Base-by-base conservation (phyloP, 108 stramenopile species). In the Nitzschia sp. region DNA sequence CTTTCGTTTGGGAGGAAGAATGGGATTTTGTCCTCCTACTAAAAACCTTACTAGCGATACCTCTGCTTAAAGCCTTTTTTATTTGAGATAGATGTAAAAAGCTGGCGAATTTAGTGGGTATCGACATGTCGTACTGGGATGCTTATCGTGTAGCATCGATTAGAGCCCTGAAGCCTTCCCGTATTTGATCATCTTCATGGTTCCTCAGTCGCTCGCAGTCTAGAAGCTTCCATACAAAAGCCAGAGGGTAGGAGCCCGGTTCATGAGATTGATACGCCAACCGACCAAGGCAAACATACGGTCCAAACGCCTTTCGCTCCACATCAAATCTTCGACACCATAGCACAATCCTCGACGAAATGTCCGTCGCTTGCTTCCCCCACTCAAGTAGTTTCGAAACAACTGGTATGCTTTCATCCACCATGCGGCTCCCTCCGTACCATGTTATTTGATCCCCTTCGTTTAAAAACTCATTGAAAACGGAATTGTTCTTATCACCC, bases 361-460 rank as follows among this genome's bases (percentile, higher is more conserved):
- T 21, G 27, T 38, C 24, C 26, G 78, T 27, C 46, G 63, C 60
- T n/a, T 54, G 70, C 63, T 73, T 54, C 23, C 76, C 87, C 78
- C 72, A 28, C n/a, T 60, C 61, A 42, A 92, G 35, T 8, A 93
- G 72, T 48, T 66, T 76, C 36, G 79, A 80, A 78, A 94, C 85
- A 5, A 83, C 68, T 8, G 75, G 75, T n/a, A n/a, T n/a, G 9
- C 86, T 80, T 1, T 84, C 83, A 23, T 86, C 85, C 19, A 81
- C 62, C 93, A 91, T 91, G 11, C 76, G 54, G 31, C 74, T 75
- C 19, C 93, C 93, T 17, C 93, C 93, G 68, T 76, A 94, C 93
- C 93, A 94, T 11, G 85, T 85, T 15, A 94, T 75, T 33, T 75
- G 63, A 0, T 80, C 87, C 18, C 72, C 60, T 8, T 83, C 71